Evolutionary conservation across 768 basidiomycete genomes (phyloP), one percentile per base, ranked within the genome.

Genomic region (Psilocybe tampanensis): DNA sequence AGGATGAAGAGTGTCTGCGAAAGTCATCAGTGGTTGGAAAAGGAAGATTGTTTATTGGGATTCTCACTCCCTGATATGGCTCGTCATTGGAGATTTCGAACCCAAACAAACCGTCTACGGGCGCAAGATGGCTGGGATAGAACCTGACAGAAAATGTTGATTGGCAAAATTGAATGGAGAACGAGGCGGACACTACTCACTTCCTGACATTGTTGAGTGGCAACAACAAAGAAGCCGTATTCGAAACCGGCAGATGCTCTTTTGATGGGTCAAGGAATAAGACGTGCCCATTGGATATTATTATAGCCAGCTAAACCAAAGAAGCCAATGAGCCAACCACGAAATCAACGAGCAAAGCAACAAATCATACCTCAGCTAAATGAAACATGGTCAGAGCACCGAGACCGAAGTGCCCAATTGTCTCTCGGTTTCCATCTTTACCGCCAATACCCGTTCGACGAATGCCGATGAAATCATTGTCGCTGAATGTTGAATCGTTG

Each of bases 361-460:
- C 12, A 3, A 22, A 11, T 47, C 71, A 49, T 48, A 82, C 82
- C 67, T 83, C 81, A 0, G 78, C 75, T 50, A 83, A 75, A 58
- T 82, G 80, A 55, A 78, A 85, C 74, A 83, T 79, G 0, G 80
- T 77, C 3, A 84, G 67, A 13, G 77, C 78, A 7, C 83, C 83
- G 8, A 78, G 68, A 5, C 83, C 83, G 65, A 82, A 84, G 52
- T 76, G 75, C 0, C 83, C 83, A 36, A 83, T 83, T 1, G 74
- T 76, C 52, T 74, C 74, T 0, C 49, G 56, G 19, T 63, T 63
- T 1, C 60, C 68, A 15, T 62, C 58, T 58, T 85, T 84, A 0
- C 80, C 77, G 2, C 82, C 82, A 17, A 73, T 63, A 1, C 80
- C 79, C 2, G 78, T 78, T 11, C 64, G 64, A 21, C 77, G 72